A percentile compares a stretch with the other conserved stretches of the same genome.
These are phyloP conservation scores for Aspergillus pseudoviridinutans DNA, from an alignment of 2,329 filamentous ascomycete genomes.

Conservation along the genomic window DNA sequence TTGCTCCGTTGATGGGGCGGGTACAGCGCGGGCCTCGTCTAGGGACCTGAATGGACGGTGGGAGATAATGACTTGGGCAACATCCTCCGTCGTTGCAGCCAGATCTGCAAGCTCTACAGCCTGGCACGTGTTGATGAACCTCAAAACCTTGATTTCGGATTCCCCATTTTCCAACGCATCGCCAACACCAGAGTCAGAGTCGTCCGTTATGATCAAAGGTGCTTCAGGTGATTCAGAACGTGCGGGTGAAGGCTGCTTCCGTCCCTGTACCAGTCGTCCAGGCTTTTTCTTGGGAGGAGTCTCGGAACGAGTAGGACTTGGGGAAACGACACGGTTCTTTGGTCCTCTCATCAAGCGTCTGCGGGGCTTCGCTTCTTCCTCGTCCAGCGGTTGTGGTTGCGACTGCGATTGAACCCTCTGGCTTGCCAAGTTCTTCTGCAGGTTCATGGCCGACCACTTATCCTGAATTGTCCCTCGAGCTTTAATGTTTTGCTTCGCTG, in stretches of 20 bases:
- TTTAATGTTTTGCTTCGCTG: constrained; percentile 52
- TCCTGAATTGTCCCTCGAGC: constrained; percentile 55
- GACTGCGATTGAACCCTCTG: constrained; percentile 10
- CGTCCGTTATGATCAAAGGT: constrained; percentile 43
- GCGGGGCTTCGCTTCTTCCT: constrained; percentile 29
- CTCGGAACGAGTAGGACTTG: constrained; percentile 18
- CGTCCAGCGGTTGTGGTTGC: constrained; percentile 11
- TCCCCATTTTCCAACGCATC: constrained; percentile 39
- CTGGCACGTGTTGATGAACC: constrained; percentile 78
- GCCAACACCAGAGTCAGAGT: constrained; percentile 39
- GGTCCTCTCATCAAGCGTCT: constrained; percentile 39
- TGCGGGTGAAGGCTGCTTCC: constrained; percentile 33
- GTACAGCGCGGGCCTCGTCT: constrained; percentile 62
- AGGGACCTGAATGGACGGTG: constrained; percentile 71
- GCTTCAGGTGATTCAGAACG: constrained; percentile 33
- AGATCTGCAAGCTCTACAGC: constrained; percentile 76
- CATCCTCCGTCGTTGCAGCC: constrained; percentile 66
- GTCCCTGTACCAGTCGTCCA: constrained; percentile 48
- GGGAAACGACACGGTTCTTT: constrained; percentile 27
- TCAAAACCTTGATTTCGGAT: constrained; percentile 57
- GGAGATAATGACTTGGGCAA: constrained; percentile 65
- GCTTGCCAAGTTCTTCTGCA: constrained; percentile 24
- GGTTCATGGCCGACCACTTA: constrained; percentile 52
- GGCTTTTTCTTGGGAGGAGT: constrained; percentile 25
- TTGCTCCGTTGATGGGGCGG: constrained; percentile 39